These are phyloP conservation scores for Xenosphaeropsis pyriputrescens DNA, from an alignment of 2,329 filamentous ascomycete species.

Conservation along the genomic window DNA sequence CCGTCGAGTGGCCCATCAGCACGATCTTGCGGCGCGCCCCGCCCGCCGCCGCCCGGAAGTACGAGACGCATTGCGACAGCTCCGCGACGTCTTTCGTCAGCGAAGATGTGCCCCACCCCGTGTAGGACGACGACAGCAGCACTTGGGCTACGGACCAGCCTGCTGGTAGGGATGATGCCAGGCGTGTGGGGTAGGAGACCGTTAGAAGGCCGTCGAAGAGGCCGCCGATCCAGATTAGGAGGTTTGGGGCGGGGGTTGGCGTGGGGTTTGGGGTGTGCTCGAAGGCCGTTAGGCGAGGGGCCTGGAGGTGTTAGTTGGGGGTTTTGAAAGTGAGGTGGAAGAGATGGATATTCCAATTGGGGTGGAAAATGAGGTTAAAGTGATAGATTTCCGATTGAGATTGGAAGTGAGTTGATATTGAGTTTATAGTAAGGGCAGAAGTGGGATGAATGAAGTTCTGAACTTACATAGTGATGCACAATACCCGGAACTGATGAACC, in stretches of 20 bases:
- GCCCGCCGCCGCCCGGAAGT: constrained; percentile 25
- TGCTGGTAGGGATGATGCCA: constrained; percentile 17
- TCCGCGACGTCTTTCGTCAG: constrained; percentile 32
- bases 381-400: no score
- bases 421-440: not conserved
- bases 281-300: constrained; percentile 16
- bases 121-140: constrained; percentile 25
- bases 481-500: constrained; percentile 7
- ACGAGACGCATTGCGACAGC: constrained; percentile 29
- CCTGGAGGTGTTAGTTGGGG: constrained; percentile 4
- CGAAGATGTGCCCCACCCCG: constrained; percentile 25
- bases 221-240: constrained; percentile 37
- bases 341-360: no score
- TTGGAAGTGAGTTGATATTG: no score
- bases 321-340: no score
- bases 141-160: constrained; percentile 31
- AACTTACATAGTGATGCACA: constrained; percentile 11
- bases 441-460: not conserved
- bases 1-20: constrained; percentile 55
- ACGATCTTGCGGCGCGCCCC: constrained; percentile 33
- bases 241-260: constrained; percentile 17
- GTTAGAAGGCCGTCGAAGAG: constrained; percentile 36
- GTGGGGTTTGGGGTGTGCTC: constrained; percentile 13
- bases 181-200: constrained; percentile 27
- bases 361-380: no score